phyloP scores from a whole-genome alignment of 495 filamentous ascomycete species.

The Podospora fimiseda region DNA sequence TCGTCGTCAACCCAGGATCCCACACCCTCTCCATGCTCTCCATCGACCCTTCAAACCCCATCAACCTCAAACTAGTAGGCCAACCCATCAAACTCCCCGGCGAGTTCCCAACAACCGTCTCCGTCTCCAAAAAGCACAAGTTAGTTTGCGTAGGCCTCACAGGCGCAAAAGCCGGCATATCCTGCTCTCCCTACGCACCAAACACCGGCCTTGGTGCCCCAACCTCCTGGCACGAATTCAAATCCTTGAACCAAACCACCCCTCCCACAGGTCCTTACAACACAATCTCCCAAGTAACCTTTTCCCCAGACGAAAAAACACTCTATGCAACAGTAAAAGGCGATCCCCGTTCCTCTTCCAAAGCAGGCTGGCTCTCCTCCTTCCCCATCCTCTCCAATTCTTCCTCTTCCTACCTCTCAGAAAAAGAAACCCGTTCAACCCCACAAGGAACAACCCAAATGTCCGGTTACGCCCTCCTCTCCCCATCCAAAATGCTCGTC shows the following conservation, averaged over 20 bases:
- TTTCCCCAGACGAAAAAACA: slow-evolving; percentile 44
- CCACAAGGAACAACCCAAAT: slow-evolving; percentile 48
- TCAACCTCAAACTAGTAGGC: slow-evolving; percentile 24
- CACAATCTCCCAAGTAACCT: slow-evolving; percentile 50
- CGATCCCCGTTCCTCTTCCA: slow-evolving; percentile 29
- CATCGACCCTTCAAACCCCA: slow-evolving; percentile 42
- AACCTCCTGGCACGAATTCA: slow-evolving; percentile 33
- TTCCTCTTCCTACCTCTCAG: slow-evolving; percentile 10
- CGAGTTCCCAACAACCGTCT: slow-evolving; percentile 53
- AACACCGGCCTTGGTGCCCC: slow-evolving; percentile 37
- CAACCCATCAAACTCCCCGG: slow-evolving; percentile 35
- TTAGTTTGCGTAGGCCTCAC: slow-evolving; percentile 50
- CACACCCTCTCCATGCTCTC: slow-evolving; percentile 50
- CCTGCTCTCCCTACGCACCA: slow-evolving; percentile 42
- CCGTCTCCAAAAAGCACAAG: slow-evolving; percentile 40
- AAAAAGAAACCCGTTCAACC: slow-evolving; percentile 25
- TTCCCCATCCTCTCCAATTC: slow-evolving; percentile 21
- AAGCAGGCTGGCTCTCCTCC: slow-evolving; percentile 52
- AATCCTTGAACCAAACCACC: slow-evolving; percentile 43
- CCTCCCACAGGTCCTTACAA: slow-evolving; percentile 50
- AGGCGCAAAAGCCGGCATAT: slow-evolving; percentile 47
- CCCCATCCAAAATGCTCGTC: slow-evolving; percentile 38
- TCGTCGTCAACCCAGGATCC: slow-evolving; percentile 57
- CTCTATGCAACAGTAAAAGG: slow-evolving; percentile 55
- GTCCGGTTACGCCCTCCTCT: slow-evolving; percentile 46